These are phyloP conservation scores for Centrapalus pauciflorus DNA, from an alignment of 129 eudicot species.

Conservation along the genomic window DNA sequence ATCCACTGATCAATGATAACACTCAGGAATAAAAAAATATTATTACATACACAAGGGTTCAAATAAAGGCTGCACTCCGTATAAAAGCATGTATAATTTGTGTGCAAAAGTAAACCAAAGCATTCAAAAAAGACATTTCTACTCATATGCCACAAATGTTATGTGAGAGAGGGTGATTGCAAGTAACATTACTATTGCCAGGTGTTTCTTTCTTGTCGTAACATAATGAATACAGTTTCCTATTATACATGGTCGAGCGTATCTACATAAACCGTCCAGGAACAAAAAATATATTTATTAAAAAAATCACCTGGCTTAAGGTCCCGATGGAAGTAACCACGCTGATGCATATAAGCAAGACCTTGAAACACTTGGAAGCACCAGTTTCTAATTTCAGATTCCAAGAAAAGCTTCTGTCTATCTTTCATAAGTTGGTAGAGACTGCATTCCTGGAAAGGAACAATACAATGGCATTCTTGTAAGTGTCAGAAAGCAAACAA, in stretches of 20 bases:
- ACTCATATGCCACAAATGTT: too few relatives aligned
- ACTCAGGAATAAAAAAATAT: background rate
- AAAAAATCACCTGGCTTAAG: slow-evolving; percentile 85
- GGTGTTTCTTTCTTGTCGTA: background rate
- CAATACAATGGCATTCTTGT: background rate
- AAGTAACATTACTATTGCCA: background rate
- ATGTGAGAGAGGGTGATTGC: too few relatives aligned
- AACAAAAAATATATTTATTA: background rate
- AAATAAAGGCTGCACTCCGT: background rate
- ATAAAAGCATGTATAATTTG: background rate
- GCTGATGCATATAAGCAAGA: slow-evolving; percentile 93
- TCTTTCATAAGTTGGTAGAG: slow-evolving; percentile 91
- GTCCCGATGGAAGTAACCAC: slow-evolving; percentile 97
- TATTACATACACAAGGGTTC: background rate
- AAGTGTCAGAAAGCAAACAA: background rate
- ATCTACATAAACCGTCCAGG: too few relatives aligned
- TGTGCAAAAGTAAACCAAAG: background rate
- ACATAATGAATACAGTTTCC: background rate
- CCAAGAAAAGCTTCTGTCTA: slow-evolving; percentile 67
- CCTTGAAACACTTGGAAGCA: slow-evolving; percentile 98
- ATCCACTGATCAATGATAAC: background rate
- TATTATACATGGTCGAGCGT: background rate
- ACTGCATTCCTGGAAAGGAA: slow-evolving; percentile 64
- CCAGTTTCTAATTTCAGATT: slow-evolving; percentile 85
- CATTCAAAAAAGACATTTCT: background rate